phyloP scores from a whole-genome alignment of 2,329 filamentous ascomycete species.

The Colletotrichum cuscutae region DNA sequence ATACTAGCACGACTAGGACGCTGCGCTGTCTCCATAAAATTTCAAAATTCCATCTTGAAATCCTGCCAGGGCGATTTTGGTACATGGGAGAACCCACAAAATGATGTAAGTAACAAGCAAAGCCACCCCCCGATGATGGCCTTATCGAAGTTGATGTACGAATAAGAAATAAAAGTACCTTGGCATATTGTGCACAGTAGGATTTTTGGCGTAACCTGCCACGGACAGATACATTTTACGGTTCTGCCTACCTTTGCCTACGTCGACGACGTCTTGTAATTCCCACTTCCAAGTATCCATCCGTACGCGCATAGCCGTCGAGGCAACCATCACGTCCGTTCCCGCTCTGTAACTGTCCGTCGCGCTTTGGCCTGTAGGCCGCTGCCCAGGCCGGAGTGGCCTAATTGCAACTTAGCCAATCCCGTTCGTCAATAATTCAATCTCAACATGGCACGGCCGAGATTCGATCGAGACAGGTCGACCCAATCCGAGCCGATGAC shows the following conservation, averaged over 20 bases:
- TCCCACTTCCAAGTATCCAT: neutral
- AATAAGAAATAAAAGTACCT: neutral
- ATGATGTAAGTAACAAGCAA: conserved; percentile 12
- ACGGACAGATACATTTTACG: neutral
- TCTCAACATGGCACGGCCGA: neutral
- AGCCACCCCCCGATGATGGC: neutral
- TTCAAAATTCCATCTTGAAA: neutral
- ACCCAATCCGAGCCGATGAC: neutral
- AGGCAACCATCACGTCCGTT: neutral
- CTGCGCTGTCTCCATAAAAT: neutral
- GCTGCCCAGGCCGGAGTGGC: neutral
- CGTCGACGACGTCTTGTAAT: neutral
- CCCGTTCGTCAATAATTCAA: neutral
- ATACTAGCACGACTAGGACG: neutral
- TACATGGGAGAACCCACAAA: neutral
- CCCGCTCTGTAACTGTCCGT: neutral
- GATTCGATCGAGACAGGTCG: neutral
- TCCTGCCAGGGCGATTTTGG: neutral
- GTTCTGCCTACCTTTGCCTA: neutral
- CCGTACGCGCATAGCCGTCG: neutral
- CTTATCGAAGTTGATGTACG: neutral
- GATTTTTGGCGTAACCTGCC: neutral
- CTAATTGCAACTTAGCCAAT: neutral
- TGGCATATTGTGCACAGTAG: neutral
- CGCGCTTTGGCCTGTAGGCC: neutral